phyloP scores from a whole-genome alignment of 148 eudicot genomes.

The Amaranthus cruentus region DNA sequence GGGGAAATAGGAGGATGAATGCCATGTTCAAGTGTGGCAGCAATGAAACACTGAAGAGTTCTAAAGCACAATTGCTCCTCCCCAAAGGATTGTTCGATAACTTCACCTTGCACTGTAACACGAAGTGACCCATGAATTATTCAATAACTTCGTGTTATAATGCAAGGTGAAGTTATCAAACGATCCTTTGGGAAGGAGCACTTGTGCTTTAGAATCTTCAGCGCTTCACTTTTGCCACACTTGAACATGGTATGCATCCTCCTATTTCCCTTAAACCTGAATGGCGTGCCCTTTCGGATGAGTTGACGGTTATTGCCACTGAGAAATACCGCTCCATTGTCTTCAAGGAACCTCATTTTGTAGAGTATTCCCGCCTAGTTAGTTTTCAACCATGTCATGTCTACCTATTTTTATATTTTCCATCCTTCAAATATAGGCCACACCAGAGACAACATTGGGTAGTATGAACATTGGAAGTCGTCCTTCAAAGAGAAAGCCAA shows the following conservation, averaged over 20 bases:
- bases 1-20: slow-evolving; percentile 34
- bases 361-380: slow-evolving; percentile 87
- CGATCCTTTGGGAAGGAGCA: slow-evolving; percentile 92
- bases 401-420: neutral
- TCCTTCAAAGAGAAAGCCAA: slow-evolving; percentile 89
- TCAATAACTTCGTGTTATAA: slow-evolving; percentile 83
- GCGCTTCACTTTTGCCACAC: slow-evolving; percentile 85
- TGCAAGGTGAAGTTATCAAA: slow-evolving; percentile 95
- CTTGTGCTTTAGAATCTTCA: slow-evolving; percentile 87
- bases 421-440: slow-evolving; percentile 46
- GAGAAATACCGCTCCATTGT: slow-evolving; percentile 80
- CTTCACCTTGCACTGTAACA: slow-evolving; percentile 88
- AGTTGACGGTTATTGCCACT: slow-evolving; percentile 68
- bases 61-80: slow-evolving; percentile 93
- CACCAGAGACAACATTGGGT: slow-evolving; percentile 86
- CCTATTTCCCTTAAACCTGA: slow-evolving; percentile 75
- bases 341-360: slow-evolving; percentile 82
- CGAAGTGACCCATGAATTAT: slow-evolving; percentile 62
- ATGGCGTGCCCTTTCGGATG: slow-evolving; percentile 85
- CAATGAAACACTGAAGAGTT: slow-evolving; percentile 75
- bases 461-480: slow-evolving; percentile 95
- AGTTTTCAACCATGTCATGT: slow-evolving; percentile 22
- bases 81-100: slow-evolving; percentile 28
- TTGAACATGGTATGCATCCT: slow-evolving; percentile 29
- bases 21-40: slow-evolving; percentile 75